phyloP scores from a whole-genome alignment of 768 basidiomycete species.

The Tremella mesenterica region DNA sequence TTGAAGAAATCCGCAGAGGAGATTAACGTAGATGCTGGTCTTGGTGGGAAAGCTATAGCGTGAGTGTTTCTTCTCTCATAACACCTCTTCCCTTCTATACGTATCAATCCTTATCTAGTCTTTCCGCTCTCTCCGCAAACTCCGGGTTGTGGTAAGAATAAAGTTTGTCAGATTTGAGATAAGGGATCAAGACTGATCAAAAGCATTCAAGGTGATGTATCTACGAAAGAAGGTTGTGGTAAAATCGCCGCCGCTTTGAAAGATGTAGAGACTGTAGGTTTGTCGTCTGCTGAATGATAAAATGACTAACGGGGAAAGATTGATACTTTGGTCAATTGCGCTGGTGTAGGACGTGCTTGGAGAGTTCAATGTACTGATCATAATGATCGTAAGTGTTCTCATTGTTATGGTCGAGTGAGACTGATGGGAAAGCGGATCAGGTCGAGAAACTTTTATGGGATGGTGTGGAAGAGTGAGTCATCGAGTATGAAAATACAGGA shows the following conservation, averaged over 20 bases:
- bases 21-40: constrained; percentile 13
- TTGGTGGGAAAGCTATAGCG: constrained; percentile 11
- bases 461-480: constrained; percentile 23
- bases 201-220: constrained; percentile 33
- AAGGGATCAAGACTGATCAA: background rate
- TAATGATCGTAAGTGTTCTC: constrained; percentile 17
- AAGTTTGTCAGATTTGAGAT: background rate
- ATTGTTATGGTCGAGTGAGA: background rate
- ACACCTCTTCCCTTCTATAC: background rate
- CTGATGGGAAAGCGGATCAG: constrained; percentile 8
- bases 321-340: constrained; percentile 30
- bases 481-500: background rate
- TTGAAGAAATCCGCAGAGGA: constrained; percentile 23
- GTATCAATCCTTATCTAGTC: background rate
- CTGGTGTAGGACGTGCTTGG: constrained; percentile 18
- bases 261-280: constrained; percentile 10
- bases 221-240: constrained; percentile 27
- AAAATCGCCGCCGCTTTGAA: constrained; percentile 19
- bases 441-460: constrained; percentile 16
- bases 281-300: background rate
- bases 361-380: constrained; percentile 13
- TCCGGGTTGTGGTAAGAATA: background rate
- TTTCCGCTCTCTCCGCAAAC: background rate
- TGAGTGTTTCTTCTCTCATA: constrained; percentile 7
- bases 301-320: background rate